Percentiles rank a stretch among this genome's conserved stretches.
Evolutionary conservation across 208 protist genomes (phyloP).

Genomic region (Wallacemonas collosoma): DNA sequence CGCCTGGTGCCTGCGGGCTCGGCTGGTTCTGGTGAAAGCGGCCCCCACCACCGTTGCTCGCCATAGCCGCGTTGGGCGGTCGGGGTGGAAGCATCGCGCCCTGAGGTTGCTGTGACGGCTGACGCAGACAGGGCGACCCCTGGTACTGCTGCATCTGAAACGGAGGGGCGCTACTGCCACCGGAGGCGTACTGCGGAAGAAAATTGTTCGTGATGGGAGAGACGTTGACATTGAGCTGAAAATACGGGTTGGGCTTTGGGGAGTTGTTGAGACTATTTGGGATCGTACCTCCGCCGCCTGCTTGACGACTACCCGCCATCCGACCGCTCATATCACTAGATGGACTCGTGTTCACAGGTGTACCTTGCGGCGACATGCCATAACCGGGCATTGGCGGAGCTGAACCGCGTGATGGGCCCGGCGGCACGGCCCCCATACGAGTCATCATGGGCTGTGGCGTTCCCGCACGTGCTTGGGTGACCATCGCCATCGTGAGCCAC

Average conservation of each 20-base stretch:
- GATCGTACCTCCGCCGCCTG: background rate
- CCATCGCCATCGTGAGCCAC: background rate
- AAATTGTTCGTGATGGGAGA: constrained; percentile 10
- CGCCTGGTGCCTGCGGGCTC: constrained; percentile 1
- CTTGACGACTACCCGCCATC: background rate
- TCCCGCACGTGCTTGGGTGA: background rate
- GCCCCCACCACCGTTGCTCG: constrained; percentile 7
- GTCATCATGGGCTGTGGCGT: constrained; percentile 13
- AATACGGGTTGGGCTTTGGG: background rate
- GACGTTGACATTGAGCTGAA: background rate
- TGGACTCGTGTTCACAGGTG: constrained; percentile 14
- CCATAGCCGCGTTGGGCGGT: background rate
- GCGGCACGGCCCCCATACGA: background rate
- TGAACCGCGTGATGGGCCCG: background rate
- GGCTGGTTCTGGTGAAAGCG: background rate
- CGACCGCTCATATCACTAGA: background rate
- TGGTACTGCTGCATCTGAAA: no score
- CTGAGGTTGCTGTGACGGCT: background rate
- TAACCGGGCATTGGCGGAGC: background rate
- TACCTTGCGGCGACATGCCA: constrained; percentile 11
- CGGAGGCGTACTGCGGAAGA: background rate
- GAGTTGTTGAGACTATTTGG: constrained; percentile 3
- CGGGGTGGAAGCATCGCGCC: constrained; percentile 8
- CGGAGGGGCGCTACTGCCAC: no score
- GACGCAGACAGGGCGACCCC: background rate